Evolutionary conservation across 768 basidiomycete genomes (phyloP).

Genomic region (Arthromyces matolae): DNA sequence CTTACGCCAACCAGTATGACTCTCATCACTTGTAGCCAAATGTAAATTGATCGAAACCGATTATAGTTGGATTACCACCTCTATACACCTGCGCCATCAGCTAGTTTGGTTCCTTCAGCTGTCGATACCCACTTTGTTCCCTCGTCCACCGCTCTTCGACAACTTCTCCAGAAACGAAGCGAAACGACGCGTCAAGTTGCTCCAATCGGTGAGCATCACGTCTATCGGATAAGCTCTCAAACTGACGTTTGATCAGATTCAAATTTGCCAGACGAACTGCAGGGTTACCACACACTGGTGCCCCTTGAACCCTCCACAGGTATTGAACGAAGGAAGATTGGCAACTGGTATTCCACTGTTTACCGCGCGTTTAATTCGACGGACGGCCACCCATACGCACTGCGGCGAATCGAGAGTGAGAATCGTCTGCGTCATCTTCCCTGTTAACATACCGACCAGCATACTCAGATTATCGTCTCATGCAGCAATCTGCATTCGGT

Average conservation of each 20-base stretch:
- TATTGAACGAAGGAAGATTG: constrained; percentile 68
- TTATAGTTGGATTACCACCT: constrained; percentile 87
- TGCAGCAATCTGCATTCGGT: constrained; percentile 75
- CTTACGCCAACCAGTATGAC: constrained; percentile 65
- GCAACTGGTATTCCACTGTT: constrained; percentile 80
- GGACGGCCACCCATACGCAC: constrained; percentile 74
- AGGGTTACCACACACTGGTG: constrained; percentile 85
- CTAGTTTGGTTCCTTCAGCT: constrained; percentile 44
- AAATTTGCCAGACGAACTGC: constrained; percentile 79
- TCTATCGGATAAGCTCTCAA: constrained; percentile 15
- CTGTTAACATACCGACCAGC: too few species aligned
- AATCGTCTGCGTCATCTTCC: constrained; percentile 7
- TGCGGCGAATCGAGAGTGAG: constrained; percentile 88
- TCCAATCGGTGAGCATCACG: constrained; percentile 26
- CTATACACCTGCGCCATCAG: constrained; percentile 70
- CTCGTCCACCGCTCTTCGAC: constrained; percentile 39
- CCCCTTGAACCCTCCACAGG: constrained; percentile 60
- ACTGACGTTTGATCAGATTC: constrained; percentile 38
- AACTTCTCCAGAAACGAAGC: constrained; percentile 49
- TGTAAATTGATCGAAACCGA: constrained; percentile 1
- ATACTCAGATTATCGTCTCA: constrained; percentile 72
- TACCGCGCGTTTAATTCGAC: constrained; percentile 77
- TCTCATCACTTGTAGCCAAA: constrained; percentile 2
- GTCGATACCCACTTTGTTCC: constrained; percentile 67
- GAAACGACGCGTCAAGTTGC: constrained; percentile 58